Conservation (phyloP, 202 grass and related monocot genomes). For the Eragrostis tef region DNA sequence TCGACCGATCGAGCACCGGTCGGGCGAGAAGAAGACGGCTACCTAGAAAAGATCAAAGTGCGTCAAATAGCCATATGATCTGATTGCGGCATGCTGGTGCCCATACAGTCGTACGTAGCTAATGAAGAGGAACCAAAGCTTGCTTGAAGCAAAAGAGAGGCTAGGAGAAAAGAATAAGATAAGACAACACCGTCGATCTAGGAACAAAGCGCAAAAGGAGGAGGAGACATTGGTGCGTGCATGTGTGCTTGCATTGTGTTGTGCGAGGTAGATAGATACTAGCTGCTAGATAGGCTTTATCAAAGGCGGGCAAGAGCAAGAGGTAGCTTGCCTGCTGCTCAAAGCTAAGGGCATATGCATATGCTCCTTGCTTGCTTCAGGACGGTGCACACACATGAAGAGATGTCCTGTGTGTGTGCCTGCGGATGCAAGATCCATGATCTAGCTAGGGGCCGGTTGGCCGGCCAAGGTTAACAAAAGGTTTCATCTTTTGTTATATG, state of each 20-base stretch:
- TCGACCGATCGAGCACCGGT: background rate
- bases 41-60: background rate
- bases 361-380: constrained; percentile 47
- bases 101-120: constrained; percentile 10
- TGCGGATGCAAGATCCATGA: constrained; percentile 10
- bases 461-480: constrained; percentile 47
- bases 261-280: constrained; percentile 41
- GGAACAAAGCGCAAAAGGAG: constrained; percentile 64
- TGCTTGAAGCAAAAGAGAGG: constrained; percentile 52
- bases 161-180: constrained; percentile 58
- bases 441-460: constrained; percentile 19
- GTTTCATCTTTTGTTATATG: constrained; percentile 53
- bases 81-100: constrained; percentile 29
- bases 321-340: constrained; percentile 44
- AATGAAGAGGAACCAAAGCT: constrained; percentile 24
- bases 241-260: constrained; percentile 29
- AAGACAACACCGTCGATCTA: constrained; percentile 53
- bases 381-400: constrained; percentile 13
- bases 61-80: constrained; percentile 11
- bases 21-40: background rate
- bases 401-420: background rate
- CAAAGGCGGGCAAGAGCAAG: constrained; percentile 56
- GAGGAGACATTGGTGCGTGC: constrained; percentile 57
- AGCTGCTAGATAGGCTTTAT: constrained; percentile 53
- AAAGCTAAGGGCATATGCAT: constrained; percentile 44